Conservation (phyloP, 1,284 basidiomycete genomes). For the Puccinia polysora region DNA sequence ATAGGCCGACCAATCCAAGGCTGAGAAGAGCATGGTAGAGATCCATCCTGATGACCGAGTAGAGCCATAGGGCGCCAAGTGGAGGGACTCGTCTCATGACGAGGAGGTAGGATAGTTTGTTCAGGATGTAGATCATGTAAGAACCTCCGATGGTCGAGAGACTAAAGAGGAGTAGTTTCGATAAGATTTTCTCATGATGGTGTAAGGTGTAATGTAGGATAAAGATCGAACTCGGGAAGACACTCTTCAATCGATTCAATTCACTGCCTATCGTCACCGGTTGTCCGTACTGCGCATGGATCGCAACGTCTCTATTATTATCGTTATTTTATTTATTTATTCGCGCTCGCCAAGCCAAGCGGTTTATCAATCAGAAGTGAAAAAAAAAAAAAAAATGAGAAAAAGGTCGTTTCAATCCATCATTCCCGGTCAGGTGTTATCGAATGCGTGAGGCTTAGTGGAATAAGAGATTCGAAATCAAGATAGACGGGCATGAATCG, state of each 20-base stretch:
- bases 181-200: slow-evolving; percentile 38
- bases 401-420: too few species aligned
- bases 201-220: slow-evolving; percentile 45
- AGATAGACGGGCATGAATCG: not conserved
- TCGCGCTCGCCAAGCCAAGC: not conserved
- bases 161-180: slow-evolving; percentile 42
- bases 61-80: slow-evolving; percentile 54
- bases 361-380: not conserved
- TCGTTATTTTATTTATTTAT: too few species aligned
- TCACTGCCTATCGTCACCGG: slow-evolving; percentile 21
- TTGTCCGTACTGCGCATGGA: slow-evolving; percentile 42
- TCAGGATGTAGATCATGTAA: slow-evolving; percentile 44
- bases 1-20: slow-evolving; percentile 49
- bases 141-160: slow-evolving; percentile 46
- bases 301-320: slow-evolving; percentile 35
- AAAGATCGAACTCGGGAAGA: slow-evolving; percentile 36
- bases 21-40: slow-evolving; percentile 49
- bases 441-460: not conserved
- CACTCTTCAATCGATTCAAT: slow-evolving; percentile 7
- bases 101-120: slow-evolving; percentile 49
- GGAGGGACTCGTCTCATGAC: slow-evolving; percentile 52
- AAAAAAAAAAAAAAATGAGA: not conserved
- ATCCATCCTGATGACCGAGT: slow-evolving; percentile 51
- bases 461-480: not conserved
- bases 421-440: not conserved